Evolutionary conservation across 2,329 filamentous ascomycete species (phyloP).

Genomic region (Ascocoryne sarcoides): DNA sequence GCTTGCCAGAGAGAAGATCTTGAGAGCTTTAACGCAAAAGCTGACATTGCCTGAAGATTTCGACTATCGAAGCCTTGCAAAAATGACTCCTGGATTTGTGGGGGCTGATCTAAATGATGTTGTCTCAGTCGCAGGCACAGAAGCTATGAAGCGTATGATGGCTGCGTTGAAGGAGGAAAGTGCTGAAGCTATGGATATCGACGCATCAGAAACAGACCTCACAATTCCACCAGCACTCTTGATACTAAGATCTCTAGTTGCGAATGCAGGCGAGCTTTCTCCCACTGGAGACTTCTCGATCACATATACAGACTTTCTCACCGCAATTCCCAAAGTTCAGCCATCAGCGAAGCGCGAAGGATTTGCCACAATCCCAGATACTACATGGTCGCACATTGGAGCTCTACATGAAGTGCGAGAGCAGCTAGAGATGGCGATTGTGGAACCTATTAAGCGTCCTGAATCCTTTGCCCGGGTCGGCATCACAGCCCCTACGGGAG

Average conservation of each 20-base stretch:
- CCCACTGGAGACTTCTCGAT: constrained; percentile 49
- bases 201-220: constrained; percentile 9
- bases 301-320: constrained; percentile 60
- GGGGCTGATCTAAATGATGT: constrained; percentile 74
- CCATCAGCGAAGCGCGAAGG: constrained; percentile 85
- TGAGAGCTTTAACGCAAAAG: constrained; percentile 62
- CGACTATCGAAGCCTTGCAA: constrained; percentile 66
- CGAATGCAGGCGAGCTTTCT: constrained; percentile 41
- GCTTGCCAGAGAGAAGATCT: constrained; percentile 65
- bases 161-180: constrained; percentile 24
- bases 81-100: constrained; percentile 84
- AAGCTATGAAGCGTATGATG: constrained; percentile 31
- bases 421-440: constrained; percentile 76
- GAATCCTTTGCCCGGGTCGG: constrained; percentile 68
- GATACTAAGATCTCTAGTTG: constrained; percentile 43
- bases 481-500: constrained; percentile 73
- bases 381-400: constrained; percentile 88
- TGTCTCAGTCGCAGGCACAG: constrained; percentile 33
- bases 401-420: constrained; percentile 72
- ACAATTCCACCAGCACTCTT: constrained; percentile 27
- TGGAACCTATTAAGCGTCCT: constrained; percentile 79
- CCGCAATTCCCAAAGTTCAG: constrained; percentile 65
- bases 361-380: constrained; percentile 87
- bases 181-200: constrained; percentile 27
- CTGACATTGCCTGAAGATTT: constrained; percentile 59